phyloP scores from a whole-genome alignment of 345 rosid genomes.

The Populus deltoides region DNA sequence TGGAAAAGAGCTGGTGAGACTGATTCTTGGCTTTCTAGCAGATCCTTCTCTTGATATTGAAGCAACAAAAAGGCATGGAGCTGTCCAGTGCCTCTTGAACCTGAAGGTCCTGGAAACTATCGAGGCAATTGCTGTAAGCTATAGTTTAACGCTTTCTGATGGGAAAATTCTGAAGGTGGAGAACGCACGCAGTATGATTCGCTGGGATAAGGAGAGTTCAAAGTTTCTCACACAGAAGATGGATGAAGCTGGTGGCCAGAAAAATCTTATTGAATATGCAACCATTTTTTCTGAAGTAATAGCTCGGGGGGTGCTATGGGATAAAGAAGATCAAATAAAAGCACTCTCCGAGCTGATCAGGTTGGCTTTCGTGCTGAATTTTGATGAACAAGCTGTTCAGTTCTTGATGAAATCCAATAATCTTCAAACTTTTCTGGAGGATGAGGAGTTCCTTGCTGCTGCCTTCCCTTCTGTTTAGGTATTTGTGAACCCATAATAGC shows the following conservation, averaged over 20 bases:
- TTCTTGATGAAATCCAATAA: constrained; percentile 59
- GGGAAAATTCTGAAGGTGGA: constrained; percentile 28
- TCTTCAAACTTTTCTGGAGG: constrained; percentile 48
- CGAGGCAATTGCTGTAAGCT: constrained; percentile 33
- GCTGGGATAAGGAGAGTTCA: constrained; percentile 53
- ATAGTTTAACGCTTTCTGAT: constrained; percentile 35
- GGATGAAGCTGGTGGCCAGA: constrained; percentile 31
- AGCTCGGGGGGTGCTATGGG: constrained; percentile 51
- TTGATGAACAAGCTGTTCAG: constrained; percentile 46
- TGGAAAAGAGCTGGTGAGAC: constrained; percentile 44
- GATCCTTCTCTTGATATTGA: constrained; percentile 47
- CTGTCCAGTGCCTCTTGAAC: constrained; percentile 38
- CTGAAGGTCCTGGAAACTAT: constrained; percentile 37
- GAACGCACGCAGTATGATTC: constrained; percentile 27
- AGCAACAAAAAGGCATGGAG: constrained; percentile 42
- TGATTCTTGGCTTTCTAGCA: constrained; percentile 59
- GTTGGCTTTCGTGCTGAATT: constrained; percentile 53
- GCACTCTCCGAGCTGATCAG: constrained; percentile 53
- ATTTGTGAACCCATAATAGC: background rate
- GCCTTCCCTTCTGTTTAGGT: background rate
- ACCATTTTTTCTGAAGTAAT: constrained; percentile 49
- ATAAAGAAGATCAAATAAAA: constrained; percentile 29
- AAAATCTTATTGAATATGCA: constrained; percentile 43
- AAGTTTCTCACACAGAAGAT: constrained; percentile 45
- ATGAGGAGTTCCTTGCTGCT: constrained; percentile 37